Percentiles rank a stretch among this genome's conserved stretches.
phyloP scores from a whole-genome alignment of 108 stramenopile genomes.

The Halocafeteria seosinensis region DNA sequence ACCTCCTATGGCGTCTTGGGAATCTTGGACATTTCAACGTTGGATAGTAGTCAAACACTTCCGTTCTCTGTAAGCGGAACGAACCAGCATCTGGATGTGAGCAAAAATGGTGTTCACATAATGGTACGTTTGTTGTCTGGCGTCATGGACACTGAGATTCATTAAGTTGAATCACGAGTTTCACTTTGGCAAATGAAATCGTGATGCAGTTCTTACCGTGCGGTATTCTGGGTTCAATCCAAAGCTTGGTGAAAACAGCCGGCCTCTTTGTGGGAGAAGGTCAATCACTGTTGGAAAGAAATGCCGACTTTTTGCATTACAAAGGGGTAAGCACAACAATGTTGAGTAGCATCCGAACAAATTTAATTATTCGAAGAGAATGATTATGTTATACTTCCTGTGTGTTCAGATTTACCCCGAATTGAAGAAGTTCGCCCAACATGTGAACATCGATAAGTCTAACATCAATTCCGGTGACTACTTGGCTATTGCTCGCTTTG shows the following conservation, averaged over 20 bases:
- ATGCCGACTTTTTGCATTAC: not conserved
- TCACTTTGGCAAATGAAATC: not conserved
- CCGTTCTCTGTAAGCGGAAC: not conserved
- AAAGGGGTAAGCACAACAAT: not conserved
- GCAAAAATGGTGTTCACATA: not conserved
- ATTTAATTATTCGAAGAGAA: too few species aligned
- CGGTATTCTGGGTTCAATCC: not conserved
- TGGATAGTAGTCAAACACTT: too few species aligned
- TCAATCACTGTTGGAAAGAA: not conserved
- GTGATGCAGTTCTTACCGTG: not conserved
- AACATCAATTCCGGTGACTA: constrained; percentile 2
- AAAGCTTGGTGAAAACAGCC: not conserved
- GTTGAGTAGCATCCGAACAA: not conserved
- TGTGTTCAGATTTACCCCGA: too few species aligned
- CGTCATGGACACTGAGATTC: too few species aligned
- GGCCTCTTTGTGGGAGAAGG: not conserved
- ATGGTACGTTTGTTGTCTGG: too few species aligned
- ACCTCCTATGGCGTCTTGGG: not conserved
- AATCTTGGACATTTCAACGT: not conserved
- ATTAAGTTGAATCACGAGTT: too few species aligned
- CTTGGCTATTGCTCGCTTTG: constrained; percentile 7
- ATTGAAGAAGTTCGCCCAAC: too few species aligned
- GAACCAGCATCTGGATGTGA: not conserved
- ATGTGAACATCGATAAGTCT: too few species aligned
- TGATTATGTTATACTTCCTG: too few species aligned